Base-by-base conservation (phyloP, 2,329 filamentous ascomycete species). In the Aspergillus novoparasiticus region DNA sequence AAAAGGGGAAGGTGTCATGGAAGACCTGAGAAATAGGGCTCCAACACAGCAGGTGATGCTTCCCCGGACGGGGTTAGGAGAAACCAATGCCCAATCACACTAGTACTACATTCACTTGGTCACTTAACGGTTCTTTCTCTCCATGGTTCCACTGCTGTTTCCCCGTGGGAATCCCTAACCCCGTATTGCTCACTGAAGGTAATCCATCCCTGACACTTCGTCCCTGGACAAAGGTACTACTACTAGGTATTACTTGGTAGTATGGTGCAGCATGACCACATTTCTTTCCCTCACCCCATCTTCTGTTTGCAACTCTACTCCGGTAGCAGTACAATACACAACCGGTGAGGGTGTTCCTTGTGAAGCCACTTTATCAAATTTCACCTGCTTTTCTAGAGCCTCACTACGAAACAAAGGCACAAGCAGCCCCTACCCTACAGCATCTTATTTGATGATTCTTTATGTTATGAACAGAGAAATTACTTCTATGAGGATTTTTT, bases 1-100 rank as follows among this genome's bases (percentile, higher is more conserved):
- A 59, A 48, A 48, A 41, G 19, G 57, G n/a, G 41, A 30, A 36
- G 46, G 48, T 32, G 39, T 26, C 26, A 61, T 16, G 45, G 14
- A 36, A n/a, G 21, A 16, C 19, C 39, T 41, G 36, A 39, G 26
- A 53, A 60, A 59, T 56, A 61, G 41, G 53, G 62, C 55, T 58
- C 32, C 56, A 21, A 58, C 41, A 43, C 16, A 26, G 16, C 50
- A 57, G 60, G 59, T 57, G 57, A 63, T 50, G n/a, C n/a, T 23
- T 48, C 34, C 43, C 43, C 43, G 12, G 39, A 41, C 39, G 16
- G 39, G 39, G 39, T 41, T 41, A 41, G 8, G 16, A 41, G 8
- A 8, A 9, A 10, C 39, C 39, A 46, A 23, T 21, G 6, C 21
- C 45, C 45, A 48, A 48, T 28, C 45, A 48, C 4, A 26, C 6